phyloP scores from a whole-genome alignment of 768 basidiomycete species.

The Trametes punicea region DNA sequence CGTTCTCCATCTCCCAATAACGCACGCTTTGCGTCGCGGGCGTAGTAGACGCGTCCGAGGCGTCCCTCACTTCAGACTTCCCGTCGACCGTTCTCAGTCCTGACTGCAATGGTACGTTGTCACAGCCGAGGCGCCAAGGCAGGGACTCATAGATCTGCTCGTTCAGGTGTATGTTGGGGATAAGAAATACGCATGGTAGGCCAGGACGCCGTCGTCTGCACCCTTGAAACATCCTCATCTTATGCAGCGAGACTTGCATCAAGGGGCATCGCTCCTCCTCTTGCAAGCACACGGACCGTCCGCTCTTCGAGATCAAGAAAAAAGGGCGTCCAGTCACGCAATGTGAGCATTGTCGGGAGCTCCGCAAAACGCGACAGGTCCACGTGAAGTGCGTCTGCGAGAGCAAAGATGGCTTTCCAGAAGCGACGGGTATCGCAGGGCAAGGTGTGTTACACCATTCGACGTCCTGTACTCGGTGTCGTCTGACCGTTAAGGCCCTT shows the following conservation, averaged over 20 bases:
- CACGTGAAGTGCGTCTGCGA: constrained; percentile 41
- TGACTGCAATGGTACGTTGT: constrained; percentile 40
- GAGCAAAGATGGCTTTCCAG: constrained; percentile 13
- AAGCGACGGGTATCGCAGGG: constrained; percentile 32
- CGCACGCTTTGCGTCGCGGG: constrained; percentile 57
- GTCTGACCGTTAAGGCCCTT: constrained; percentile 45
- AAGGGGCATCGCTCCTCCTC: constrained; percentile 90
- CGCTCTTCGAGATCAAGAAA: constrained; percentile 79
- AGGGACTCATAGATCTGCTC: neutral
- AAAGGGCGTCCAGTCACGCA: constrained; percentile 57
- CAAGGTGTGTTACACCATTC: constrained; percentile 54
- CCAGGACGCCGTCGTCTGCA: constrained; percentile 8
- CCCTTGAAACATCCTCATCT: neutral
- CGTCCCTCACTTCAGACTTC: constrained; percentile 11
- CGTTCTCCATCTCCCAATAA: constrained; percentile 42
- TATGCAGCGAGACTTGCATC: constrained; percentile 80
- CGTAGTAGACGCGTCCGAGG: constrained; percentile 40
- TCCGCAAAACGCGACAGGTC: constrained; percentile 40
- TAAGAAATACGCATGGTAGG: constrained; percentile 81
- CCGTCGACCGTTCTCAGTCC: constrained; percentile 15
- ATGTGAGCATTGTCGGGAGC: constrained; percentile 37
- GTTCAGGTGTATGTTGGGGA: constrained; percentile 62
- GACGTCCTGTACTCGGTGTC: constrained; percentile 4
- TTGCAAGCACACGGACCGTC: constrained; percentile 85
- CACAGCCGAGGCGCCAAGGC: constrained; percentile 14